Evolutionary conservation across 352 stramenopile species (phyloP).

Genomic region (Poterioochromonas sp.): DNA sequence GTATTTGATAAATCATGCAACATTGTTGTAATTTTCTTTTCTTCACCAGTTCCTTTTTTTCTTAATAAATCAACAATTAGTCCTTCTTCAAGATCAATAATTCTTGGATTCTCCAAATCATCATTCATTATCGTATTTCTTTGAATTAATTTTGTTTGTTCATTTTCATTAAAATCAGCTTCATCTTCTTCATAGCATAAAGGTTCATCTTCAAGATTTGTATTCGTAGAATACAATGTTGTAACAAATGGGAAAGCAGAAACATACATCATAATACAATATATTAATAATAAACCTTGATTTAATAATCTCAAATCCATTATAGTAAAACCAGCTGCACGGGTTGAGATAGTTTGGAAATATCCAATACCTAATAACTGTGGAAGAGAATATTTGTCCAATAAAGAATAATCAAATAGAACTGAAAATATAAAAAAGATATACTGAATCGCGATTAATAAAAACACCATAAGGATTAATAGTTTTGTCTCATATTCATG

Average conservation of each 20-base stretch:
- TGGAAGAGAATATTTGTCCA: not conserved
- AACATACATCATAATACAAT: conserved; percentile 18
- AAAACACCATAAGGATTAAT: not conserved
- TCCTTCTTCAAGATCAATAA: too few relatives aligned
- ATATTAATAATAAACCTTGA: not conserved
- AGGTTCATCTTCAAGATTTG: not conserved
- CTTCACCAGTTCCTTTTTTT: not conserved
- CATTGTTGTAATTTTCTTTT: too few relatives aligned
- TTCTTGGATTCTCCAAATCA: too few relatives aligned
- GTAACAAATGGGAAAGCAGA: conserved; percentile 9
- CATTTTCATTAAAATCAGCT: too few relatives aligned
- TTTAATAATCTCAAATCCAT: conserved; percentile 8
- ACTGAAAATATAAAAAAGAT: not conserved
- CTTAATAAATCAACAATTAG: not conserved
- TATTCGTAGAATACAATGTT: not conserved
- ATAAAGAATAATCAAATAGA: not conserved
- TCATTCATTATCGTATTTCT: too few relatives aligned
- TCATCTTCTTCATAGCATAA: too few relatives aligned
- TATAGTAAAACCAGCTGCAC: conserved; percentile 14
- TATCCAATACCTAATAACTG: not conserved
- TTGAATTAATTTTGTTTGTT: too few relatives aligned
- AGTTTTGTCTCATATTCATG: not conserved
- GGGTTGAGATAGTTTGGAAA: conserved; percentile 1
- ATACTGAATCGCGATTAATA: not conserved
- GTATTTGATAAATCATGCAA: too few relatives aligned